These are phyloP conservation scores for Sporopachydermia quercuum DNA, from an alignment of 805 yeast species.

Conservation along the genomic window DNA sequence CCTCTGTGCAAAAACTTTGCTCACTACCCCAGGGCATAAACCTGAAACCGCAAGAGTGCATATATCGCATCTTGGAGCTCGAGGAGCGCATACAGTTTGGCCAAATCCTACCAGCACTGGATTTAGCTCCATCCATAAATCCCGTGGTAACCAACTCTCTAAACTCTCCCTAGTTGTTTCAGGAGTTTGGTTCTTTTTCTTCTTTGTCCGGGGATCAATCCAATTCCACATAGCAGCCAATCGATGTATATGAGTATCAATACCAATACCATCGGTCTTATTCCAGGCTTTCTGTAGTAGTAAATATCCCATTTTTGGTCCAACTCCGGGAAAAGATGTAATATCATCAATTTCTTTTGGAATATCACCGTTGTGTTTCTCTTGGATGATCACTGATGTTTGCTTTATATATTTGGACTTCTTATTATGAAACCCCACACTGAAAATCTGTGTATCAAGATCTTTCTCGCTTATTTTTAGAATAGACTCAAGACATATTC, in stretches of 20 bases:
- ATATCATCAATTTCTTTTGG: constrained; percentile 59
- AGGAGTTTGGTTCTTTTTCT: constrained; percentile 39
- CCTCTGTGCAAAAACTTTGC: constrained; percentile 20
- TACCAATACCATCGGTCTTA: constrained; percentile 71
- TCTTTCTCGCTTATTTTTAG: constrained; percentile 33
- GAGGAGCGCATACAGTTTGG: constrained; percentile 69
- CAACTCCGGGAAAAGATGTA: constrained; percentile 73
- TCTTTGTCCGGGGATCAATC: constrained; percentile 29
- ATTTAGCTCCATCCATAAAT: constrained; percentile 73
- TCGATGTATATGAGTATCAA: constrained; percentile 81
- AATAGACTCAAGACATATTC: constrained; percentile 44
- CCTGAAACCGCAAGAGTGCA: constrained; percentile 41
- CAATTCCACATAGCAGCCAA: constrained; percentile 70
- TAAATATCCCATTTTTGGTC: constrained; percentile 87
- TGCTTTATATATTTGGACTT: constrained; percentile 59
- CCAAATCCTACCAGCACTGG: constrained; percentile 89
- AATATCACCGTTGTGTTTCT: constrained; percentile 45
- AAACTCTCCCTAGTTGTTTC: constrained; percentile 58
- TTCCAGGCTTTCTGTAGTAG: constrained; percentile 75
- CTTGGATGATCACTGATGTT: constrained; percentile 38
- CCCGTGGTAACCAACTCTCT: constrained; percentile 60
- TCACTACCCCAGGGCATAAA: constrained; percentile 45
- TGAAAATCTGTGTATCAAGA: constrained; percentile 50
- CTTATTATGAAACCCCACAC: constrained; percentile 78
- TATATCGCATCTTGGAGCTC: constrained; percentile 53